Conservation (phyloP, 2,329 filamentous ascomycete genomes). For the Atkinsonella texensis region DNA sequence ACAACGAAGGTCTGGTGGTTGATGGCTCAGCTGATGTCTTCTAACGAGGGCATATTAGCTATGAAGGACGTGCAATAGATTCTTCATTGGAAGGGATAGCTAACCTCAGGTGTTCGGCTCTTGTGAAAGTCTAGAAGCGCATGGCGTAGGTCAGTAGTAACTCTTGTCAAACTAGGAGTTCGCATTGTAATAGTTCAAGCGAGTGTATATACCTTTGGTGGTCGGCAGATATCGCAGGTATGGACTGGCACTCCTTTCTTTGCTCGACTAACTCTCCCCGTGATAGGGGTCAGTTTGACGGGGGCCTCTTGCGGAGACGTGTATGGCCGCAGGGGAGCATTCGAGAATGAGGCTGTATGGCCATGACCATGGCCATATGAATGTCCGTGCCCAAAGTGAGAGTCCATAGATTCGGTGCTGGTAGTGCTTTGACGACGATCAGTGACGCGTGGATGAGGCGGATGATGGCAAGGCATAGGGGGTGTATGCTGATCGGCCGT, state of each 20-base stretch:
- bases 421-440: conserved; percentile 31
- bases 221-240: conserved; percentile 38
- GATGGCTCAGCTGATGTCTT: conserved; percentile 49
- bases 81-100: conserved; percentile 8
- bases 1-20: conserved; percentile 40
- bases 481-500: conserved; percentile 11
- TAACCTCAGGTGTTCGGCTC: conserved; percentile 50
- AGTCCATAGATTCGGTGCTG: conserved; percentile 39
- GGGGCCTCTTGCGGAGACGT: conserved; percentile 25
- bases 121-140: conserved; percentile 41
- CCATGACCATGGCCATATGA: conserved; percentile 12
- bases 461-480: conserved; percentile 16
- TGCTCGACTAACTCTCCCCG: conserved; percentile 42
- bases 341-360: conserved; percentile 15
- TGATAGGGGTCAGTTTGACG: conserved; percentile 44
- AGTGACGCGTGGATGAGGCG: conserved; percentile 9
- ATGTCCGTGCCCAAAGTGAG: conserved; percentile 15
- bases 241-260: conserved; percentile 49
- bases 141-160: background rate
- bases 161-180: background rate
- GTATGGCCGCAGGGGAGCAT: conserved; percentile 28
- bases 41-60: conserved; percentile 24
- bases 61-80: conserved; percentile 7
- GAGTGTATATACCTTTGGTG: conserved; percentile 32
- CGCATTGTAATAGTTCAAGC: background rate